A percentile compares a stretch with the other conserved stretches of the same genome.
Conservation (phyloP, 352 stramenopile species). For the Globisporangium viniferum region DNA sequence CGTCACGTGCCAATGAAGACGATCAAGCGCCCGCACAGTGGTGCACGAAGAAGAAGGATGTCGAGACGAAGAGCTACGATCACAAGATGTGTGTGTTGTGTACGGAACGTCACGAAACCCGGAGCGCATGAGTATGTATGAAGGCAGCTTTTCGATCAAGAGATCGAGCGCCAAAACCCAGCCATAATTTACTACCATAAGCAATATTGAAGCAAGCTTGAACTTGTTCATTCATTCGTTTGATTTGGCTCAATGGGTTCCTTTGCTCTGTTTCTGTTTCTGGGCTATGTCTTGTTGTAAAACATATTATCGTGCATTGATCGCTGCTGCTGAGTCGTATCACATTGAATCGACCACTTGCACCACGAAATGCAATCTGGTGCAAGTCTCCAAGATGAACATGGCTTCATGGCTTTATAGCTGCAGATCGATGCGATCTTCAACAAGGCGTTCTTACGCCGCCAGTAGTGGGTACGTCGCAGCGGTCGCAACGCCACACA, state of each 20-base stretch:
- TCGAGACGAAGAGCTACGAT: background rate
- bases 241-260: background rate
- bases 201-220: background rate
- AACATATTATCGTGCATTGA: background rate
- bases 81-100: background rate
- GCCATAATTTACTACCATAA: background rate
- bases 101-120: background rate
- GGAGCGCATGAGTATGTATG: background rate
- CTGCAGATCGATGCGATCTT: background rate
- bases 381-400: background rate
- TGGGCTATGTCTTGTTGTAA: background rate
- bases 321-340: background rate
- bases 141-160: background rate
- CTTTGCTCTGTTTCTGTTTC: background rate
- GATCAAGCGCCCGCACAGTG: background rate
- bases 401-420: background rate
- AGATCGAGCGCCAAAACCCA: background rate
- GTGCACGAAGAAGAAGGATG: background rate
- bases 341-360: background rate
- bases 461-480: conserved; percentile 80
- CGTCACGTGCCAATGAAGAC: background rate
- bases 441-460: conserved; percentile 15
- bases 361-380: background rate
- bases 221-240: background rate
- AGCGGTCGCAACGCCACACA: conserved; percentile 92